A percentile compares a stretch with the other conserved stretches of the same genome.
Evolutionary conservation across 768 basidiomycete genomes (phyloP).

Genomic region (Amylocystis lapponica): DNA sequence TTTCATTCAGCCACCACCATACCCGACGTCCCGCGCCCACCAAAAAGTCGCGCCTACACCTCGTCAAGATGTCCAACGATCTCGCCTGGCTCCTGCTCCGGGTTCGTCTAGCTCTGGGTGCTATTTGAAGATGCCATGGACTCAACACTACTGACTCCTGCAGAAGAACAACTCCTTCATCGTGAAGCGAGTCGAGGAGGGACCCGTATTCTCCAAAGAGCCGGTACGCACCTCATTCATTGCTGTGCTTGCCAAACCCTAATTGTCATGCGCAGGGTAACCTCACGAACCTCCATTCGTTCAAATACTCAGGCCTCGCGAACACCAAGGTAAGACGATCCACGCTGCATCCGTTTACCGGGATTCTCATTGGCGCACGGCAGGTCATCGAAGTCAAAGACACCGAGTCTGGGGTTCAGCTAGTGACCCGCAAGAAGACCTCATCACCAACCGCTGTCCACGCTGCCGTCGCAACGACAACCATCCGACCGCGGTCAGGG

Average conservation of each 20-base stretch:
- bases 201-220: conserved; percentile 81
- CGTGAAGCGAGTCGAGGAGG: conserved; percentile 69
- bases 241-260: neutral
- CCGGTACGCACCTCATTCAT: conserved; percentile 43
- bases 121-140: neutral
- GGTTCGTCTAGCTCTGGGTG: conserved; percentile 39
- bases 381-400: conserved; percentile 66
- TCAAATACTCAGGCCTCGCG: conserved; percentile 86
- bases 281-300: conserved; percentile 83
- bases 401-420: conserved; percentile 47
- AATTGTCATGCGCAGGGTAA: conserved; percentile 56
- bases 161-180: conserved; percentile 84
- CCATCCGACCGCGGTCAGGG: conserved; percentile 65
- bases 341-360: neutral
- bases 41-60: conserved; percentile 18
- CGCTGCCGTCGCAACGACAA: conserved; percentile 40
- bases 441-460: conserved; percentile 47
- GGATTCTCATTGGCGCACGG: neutral
- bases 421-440: conserved; percentile 62
- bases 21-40: conserved; percentile 17
- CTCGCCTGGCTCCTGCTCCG: conserved; percentile 93
- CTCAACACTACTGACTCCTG: conserved; percentile 2
- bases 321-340: conserved; percentile 60
- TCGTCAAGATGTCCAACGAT: conserved; percentile 72
- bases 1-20: conserved; percentile 22